Percentiles rank a stretch among this genome's conserved stretches.
phyloP scores from a whole-genome alignment of 257 asterid species.

The Gentiana straminea region DNA sequence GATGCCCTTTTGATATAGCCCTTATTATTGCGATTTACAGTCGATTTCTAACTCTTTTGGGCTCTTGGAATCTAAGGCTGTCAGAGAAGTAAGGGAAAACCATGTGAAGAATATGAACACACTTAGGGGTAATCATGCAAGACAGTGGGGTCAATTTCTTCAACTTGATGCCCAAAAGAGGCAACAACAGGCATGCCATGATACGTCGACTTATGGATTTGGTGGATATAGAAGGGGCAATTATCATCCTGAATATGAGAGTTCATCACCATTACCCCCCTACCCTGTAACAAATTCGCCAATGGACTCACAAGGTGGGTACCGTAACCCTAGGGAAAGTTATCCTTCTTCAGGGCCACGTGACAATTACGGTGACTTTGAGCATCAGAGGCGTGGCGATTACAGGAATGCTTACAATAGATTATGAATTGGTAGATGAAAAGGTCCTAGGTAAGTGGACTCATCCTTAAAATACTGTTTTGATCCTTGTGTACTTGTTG shows the following conservation, averaged over 20 bases:
- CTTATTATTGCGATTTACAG: not conserved
- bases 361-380: constrained; percentile 47
- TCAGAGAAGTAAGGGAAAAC: constrained; percentile 61
- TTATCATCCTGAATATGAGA: constrained; percentile 38
- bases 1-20: not conserved
- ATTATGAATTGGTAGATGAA: constrained; percentile 38
- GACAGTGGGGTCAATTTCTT: constrained; percentile 81
- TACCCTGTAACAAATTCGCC: constrained; percentile 46
- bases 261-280: constrained; percentile 38
- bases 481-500: constrained; percentile 4
- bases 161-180: constrained; percentile 53
- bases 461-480: constrained; percentile 17
- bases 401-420: constrained; percentile 55
- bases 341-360: constrained; percentile 66
- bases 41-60: constrained; percentile 10
- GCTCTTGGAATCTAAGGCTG: constrained; percentile 40
- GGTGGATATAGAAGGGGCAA: constrained; percentile 41
- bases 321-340: constrained; percentile 44
- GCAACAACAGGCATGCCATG: constrained; percentile 43
- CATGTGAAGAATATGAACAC: constrained; percentile 45
- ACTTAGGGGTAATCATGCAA: constrained; percentile 59
- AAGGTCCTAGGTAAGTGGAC: constrained; percentile 57
- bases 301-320: constrained; percentile 50
- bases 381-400: constrained; percentile 67
- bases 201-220: constrained; percentile 40